Conservation (phyloP, 225 moss, liverwort and hornwort genomes). For the Asterella californica region DNA sequence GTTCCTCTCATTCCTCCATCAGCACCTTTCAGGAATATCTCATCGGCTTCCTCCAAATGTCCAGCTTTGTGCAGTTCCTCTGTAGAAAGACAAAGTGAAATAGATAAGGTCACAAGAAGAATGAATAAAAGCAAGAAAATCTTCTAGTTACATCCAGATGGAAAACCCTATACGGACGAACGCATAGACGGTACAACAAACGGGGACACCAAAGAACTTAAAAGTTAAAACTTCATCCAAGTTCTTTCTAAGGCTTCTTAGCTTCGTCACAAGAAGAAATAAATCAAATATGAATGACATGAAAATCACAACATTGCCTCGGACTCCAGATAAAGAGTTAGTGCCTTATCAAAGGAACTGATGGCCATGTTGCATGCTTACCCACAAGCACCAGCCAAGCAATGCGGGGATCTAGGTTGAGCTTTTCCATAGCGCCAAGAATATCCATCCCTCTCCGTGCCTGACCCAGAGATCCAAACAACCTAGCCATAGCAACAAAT, state of each 20-base stretch:
- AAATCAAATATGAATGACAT: background rate
- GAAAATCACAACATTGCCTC: background rate
- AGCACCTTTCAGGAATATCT: slow-evolving; percentile 74
- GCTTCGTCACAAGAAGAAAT: too few relatives aligned
- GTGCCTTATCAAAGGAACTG: background rate
- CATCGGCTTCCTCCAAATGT: slow-evolving; percentile 58
- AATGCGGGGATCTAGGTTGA: slow-evolving; percentile 61
- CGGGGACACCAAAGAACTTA: background rate
- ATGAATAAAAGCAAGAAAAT: background rate
- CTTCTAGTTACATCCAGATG: background rate
- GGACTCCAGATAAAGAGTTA: too few relatives aligned
- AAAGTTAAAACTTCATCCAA: background rate
- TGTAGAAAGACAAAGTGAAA: slow-evolving; percentile 26
- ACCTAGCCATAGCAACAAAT: slow-evolving; percentile 71
- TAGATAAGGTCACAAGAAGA: background rate
- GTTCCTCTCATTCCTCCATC: slow-evolving; percentile 75
- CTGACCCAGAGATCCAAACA: slow-evolving; percentile 69
- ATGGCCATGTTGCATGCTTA: slow-evolving; percentile 21
- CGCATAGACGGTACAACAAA: too few relatives aligned
- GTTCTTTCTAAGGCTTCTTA: too few relatives aligned
- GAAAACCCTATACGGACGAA: background rate
- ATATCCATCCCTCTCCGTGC: slow-evolving; percentile 72
- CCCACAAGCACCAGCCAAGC: slow-evolving; percentile 89
- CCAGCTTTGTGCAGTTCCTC: slow-evolving; percentile 76
- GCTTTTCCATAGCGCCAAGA: slow-evolving; percentile 87